A percentile compares a stretch with the other conserved stretches of the same genome.
Conservation (phyloP, 768 basidiomycete genomes). For the Solioccasus polychromus region DNA sequence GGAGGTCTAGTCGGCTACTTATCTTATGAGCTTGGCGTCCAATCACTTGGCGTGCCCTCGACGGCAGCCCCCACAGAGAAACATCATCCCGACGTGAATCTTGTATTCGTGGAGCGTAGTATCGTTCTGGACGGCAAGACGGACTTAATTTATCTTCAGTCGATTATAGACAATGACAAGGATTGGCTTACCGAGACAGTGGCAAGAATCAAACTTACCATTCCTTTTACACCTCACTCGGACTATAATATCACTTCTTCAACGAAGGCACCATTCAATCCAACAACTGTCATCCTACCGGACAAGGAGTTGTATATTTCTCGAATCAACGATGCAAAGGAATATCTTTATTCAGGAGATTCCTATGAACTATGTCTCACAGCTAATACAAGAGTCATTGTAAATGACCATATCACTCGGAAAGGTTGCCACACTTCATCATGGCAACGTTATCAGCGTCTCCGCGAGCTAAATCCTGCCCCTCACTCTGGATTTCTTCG, state of each 20-base stretch:
- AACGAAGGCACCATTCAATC: slow-evolving; percentile 21
- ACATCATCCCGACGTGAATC: slow-evolving; percentile 67
- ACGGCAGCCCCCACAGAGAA: slow-evolving; percentile 25
- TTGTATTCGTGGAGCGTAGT: slow-evolving; percentile 77
- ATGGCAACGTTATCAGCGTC: slow-evolving; percentile 71
- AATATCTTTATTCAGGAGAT: slow-evolving; percentile 76
- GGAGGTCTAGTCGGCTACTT: slow-evolving; percentile 77
- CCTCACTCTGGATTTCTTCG: slow-evolving; percentile 84
- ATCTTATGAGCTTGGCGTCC: slow-evolving; percentile 76
- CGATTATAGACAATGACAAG: slow-evolving; percentile 54
- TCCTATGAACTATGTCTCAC: slow-evolving; percentile 94
- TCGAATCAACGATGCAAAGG: slow-evolving; percentile 68
- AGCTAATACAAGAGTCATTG: slow-evolving; percentile 57
- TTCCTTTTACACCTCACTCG: slow-evolving; percentile 11
- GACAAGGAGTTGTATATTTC: slow-evolving; percentile 60
- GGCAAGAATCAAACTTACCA: slow-evolving; percentile 12
- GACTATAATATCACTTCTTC: slow-evolving; percentile 20
- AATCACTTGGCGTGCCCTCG: slow-evolving; percentile 47
- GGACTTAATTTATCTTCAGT: slow-evolving; percentile 58
- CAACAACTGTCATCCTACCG: slow-evolving; percentile 47
- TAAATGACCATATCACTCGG: slow-evolving; percentile 34
- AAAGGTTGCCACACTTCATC: slow-evolving; percentile 34
- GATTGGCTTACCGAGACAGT: slow-evolving; percentile 56
- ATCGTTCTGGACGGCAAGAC: slow-evolving; percentile 60
- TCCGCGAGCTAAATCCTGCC: slow-evolving; percentile 80